Conservation (phyloP, 768 basidiomycete genomes). For the Tricholoma saponaceum region DNA sequence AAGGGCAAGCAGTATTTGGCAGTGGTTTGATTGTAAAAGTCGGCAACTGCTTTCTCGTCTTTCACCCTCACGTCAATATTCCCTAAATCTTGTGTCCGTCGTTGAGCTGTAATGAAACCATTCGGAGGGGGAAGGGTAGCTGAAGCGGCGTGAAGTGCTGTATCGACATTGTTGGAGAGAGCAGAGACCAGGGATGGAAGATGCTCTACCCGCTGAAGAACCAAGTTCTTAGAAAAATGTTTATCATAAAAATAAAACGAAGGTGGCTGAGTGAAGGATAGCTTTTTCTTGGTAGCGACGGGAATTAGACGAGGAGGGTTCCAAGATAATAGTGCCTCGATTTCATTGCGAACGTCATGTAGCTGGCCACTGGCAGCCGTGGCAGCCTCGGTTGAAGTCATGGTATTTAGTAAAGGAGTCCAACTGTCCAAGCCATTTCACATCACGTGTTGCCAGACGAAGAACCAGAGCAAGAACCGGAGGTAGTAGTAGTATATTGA, state of each 20-base stretch:
- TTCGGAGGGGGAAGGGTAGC: conserved; percentile 5
- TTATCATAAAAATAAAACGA: conserved; percentile 10
- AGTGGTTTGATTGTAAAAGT: conserved; percentile 10
- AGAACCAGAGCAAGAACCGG: too few species aligned
- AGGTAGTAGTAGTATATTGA: too few species aligned
- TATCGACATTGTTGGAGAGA: conserved; percentile 3
- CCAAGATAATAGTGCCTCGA: conserved; percentile 3
- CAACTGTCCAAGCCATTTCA: too few species aligned
- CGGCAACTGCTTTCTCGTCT: conserved; percentile 6
- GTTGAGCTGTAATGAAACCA: conserved; percentile 6
- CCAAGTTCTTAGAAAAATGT: conserved; percentile 8
- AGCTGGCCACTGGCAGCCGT: background rate
- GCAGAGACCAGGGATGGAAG: conserved; percentile 5
- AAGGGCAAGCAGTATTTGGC: conserved; percentile 9
- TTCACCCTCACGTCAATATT: background rate
- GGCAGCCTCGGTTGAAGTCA: background rate
- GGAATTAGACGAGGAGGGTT: conserved; percentile 5
- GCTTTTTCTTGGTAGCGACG: background rate
- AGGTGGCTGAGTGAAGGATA: conserved; percentile 1
- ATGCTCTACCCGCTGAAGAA: conserved; percentile 3
- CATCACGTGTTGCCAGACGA: too few species aligned
- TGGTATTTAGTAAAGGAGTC: background rate
- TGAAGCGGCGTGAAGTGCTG: conserved; percentile 7
- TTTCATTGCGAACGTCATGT: conserved; percentile 1
- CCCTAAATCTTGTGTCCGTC: conserved; percentile 4